Conservation (phyloP, 331 rosid species). For the Saraca asoca region DNA sequence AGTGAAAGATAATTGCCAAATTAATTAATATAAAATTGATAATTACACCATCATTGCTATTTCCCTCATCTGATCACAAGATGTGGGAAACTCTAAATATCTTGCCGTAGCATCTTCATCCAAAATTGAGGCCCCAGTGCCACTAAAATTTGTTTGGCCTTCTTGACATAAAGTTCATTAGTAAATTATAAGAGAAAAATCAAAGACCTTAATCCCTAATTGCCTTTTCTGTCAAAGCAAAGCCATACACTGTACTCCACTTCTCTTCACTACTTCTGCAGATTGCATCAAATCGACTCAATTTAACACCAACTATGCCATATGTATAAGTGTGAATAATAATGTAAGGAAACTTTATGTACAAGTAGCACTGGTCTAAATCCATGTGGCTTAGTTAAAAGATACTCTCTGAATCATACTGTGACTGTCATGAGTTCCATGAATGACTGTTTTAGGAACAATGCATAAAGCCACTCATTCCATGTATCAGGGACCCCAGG, state of each 20-base stretch:
- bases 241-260: neutral
- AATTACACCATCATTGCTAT: too few relatives aligned
- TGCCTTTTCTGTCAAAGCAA: slow-evolving; percentile 20
- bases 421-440: slow-evolving; percentile 32
- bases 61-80: too few relatives aligned
- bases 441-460: slow-evolving; percentile 44
- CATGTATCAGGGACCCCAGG: slow-evolving; percentile 92
- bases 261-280: neutral
- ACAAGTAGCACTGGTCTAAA: neutral
- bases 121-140: slow-evolving; percentile 2
- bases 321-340: too few relatives aligned
- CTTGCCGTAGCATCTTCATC: neutral
- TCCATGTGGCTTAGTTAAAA: slow-evolving; percentile 21
- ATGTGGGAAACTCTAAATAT: neutral
- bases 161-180: neutral
- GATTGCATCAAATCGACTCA: too few relatives aligned
- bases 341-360: too few relatives aligned
- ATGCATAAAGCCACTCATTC: slow-evolving; percentile 83
- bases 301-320: too few relatives aligned
- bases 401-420: slow-evolving; percentile 2
- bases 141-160: neutral
- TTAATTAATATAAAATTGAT: too few relatives aligned
- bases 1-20: too few relatives aligned
- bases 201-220: slow-evolving; percentile 18
- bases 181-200: slow-evolving; percentile 13